Percentiles rank a stretch among this genome's conserved stretches.
phyloP scores from a whole-genome alignment of 1,284 basidiomycete genomes.

The Spongiforma sp. region DNA sequence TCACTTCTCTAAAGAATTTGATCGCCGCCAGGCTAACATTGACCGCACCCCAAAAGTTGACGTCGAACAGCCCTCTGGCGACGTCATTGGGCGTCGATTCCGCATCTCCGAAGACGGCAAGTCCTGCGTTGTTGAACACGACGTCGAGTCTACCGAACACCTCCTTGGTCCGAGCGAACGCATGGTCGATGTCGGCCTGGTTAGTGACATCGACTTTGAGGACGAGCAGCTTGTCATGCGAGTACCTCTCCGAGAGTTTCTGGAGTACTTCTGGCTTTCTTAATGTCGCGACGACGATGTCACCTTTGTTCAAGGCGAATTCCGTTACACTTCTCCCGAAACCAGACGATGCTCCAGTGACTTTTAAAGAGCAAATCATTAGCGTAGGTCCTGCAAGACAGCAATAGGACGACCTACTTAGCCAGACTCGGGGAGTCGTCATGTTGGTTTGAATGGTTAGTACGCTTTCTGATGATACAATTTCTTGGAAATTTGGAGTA shows the following conservation, averaged over 20 bases:
- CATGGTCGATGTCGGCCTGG: not conserved
- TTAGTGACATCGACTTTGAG: slow-evolving; percentile 11
- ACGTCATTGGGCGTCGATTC: slow-evolving; percentile 3
- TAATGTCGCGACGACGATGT: slow-evolving; percentile 8
- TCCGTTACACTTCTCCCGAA: slow-evolving; percentile 9
- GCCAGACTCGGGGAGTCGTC: not conserved
- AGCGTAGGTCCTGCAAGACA: too few relatives aligned
- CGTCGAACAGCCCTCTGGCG: slow-evolving; percentile 19
- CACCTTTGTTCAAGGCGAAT: slow-evolving; percentile 1
- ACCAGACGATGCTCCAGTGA: slow-evolving; percentile 6
- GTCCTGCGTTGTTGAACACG: slow-evolving; percentile 16
- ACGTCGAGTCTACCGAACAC: slow-evolving; percentile 13
- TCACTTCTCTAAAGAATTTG: slow-evolving; percentile 24
- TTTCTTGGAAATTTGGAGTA: too few relatives aligned
- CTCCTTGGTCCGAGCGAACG: slow-evolving; percentile 9
- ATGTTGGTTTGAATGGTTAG: too few relatives aligned
- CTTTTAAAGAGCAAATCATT: not conserved
- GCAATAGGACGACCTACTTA: not conserved
- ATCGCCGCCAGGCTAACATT: slow-evolving; percentile 15
- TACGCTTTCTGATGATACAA: too few relatives aligned
- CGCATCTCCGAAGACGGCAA: slow-evolving; percentile 12
- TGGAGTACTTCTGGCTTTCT: slow-evolving; percentile 7
- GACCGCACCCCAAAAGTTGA: slow-evolving; percentile 26
- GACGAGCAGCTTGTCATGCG: slow-evolving; percentile 1
- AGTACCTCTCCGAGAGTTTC: not conserved